A percentile compares a stretch with the other conserved stretches of the same genome.
Evolutionary conservation across 306 rosid genomes (phyloP).

Genomic region (Senna tora): DNA sequence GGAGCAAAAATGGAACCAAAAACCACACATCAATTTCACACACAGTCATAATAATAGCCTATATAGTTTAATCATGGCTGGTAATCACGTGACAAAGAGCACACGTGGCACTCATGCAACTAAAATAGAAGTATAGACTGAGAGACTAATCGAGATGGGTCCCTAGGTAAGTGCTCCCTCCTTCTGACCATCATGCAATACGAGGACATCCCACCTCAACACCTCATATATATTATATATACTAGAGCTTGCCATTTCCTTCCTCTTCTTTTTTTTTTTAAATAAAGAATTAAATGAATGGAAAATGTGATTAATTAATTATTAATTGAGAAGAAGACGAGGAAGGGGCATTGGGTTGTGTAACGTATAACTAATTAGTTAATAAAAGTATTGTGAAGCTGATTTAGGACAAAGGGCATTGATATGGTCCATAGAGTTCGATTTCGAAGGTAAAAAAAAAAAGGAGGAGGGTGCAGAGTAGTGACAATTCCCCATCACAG

Average conservation of each 20-base stretch:
- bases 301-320: too few relatives aligned
- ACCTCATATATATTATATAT: too few relatives aligned
- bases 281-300: too few relatives aligned
- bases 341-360: too few relatives aligned
- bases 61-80: background rate
- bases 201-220: background rate
- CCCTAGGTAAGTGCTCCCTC: background rate
- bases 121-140: background rate
- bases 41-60: too few relatives aligned
- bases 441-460: background rate
- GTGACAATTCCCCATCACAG: constrained; percentile 4
- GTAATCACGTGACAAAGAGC: constrained; percentile 23
- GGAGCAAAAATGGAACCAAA: too few relatives aligned
- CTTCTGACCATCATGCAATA: too few relatives aligned
- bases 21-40: background rate
- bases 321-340: too few relatives aligned
- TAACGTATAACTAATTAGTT: too few relatives aligned
- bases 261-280: too few relatives aligned
- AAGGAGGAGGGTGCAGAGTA: background rate
- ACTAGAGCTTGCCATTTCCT: too few relatives aligned
- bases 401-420: background rate
- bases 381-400: background rate
- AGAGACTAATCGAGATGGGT: background rate
- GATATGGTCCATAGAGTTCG: background rate
- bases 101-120: constrained; percentile 47